phyloP scores from a whole-genome alignment of 1,284 basidiomycete genomes.

The Austroboletus niveus region DNA sequence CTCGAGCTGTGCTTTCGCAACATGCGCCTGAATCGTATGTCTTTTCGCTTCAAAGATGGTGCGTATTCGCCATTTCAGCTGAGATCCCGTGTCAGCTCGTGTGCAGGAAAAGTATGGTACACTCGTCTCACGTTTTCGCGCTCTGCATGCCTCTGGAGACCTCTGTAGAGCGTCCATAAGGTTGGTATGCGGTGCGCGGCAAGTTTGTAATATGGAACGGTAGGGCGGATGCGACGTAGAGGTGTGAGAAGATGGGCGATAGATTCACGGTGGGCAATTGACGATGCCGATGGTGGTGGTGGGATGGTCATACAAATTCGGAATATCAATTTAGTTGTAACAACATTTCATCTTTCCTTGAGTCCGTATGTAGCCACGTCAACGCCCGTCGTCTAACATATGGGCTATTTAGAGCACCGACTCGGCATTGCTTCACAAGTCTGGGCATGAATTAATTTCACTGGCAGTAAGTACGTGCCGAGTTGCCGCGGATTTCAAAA shows the following conservation, averaged over 20 bases:
- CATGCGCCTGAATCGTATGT: constrained; percentile 47
- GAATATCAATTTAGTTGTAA: neutral
- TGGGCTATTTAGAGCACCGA: too few species aligned
- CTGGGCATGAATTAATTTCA: too few species aligned
- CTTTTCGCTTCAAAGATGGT: constrained; percentile 53
- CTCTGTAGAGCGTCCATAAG: constrained; percentile 70
- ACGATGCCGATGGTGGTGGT: constrained; percentile 22
- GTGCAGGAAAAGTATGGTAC: neutral
- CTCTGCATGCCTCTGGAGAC: constrained; percentile 57
- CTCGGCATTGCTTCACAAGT: too few species aligned
- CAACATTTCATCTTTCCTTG: too few species aligned
- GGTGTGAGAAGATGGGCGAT: constrained; percentile 54
- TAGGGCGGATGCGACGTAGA: constrained; percentile 56
- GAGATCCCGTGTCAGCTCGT: constrained; percentile 3
- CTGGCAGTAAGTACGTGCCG: too few species aligned
- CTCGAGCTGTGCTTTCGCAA: constrained; percentile 45
- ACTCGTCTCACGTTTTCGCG: constrained; percentile 49
- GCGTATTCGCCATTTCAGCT: constrained; percentile 59
- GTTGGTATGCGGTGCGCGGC: constrained; percentile 75
- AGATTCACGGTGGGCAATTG: constrained; percentile 50
- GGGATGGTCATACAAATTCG: constrained; percentile 13
- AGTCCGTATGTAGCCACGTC: too few species aligned
- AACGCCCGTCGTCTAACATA: too few species aligned
- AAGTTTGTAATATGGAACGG: constrained; percentile 69
- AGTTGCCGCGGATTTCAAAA: too few species aligned